phyloP scores from a whole-genome alignment of 2,329 filamentous ascomycete species.

The Boeremia exigua region DNA sequence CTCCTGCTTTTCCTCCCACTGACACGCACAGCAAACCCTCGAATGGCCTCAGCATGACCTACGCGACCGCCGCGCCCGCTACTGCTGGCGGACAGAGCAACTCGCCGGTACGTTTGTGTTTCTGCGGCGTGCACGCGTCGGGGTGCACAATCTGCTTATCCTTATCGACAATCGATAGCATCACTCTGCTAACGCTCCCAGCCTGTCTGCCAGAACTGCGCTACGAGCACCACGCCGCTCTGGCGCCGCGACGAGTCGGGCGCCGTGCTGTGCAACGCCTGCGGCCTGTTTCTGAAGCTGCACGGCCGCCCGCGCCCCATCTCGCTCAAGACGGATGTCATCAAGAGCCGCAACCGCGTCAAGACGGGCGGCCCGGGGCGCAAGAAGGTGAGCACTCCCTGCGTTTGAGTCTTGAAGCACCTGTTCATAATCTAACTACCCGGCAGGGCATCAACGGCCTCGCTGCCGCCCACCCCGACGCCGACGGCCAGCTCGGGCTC shows the following conservation, averaged over 20 bases:
- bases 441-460: constrained; percentile 61
- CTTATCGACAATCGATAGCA: background rate
- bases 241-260: constrained; percentile 98
- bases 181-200: constrained; percentile 54
- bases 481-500: constrained; percentile 61
- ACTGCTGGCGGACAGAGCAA: constrained; percentile 69
- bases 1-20: constrained; percentile 42
- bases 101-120: constrained; percentile 58
- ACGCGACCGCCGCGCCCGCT: constrained; percentile 68
- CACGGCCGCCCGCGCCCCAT: constrained; percentile 93
- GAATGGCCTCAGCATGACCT: constrained; percentile 63
- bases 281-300: constrained; percentile 95
- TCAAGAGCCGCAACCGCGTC: constrained; percentile 98
- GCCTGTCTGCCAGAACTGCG: constrained; percentile 96
- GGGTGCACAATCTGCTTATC: constrained; percentile 42
- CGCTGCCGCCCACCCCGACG: constrained; percentile 60
- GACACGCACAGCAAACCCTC: constrained; percentile 43
- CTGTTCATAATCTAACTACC: background rate
- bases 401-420: constrained; percentile 3
- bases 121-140: constrained; percentile 31
- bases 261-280: constrained; percentile 96
- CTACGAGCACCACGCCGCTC: constrained; percentile 91
- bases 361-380: constrained; percentile 84
- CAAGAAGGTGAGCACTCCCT: constrained; percentile 72
- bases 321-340: constrained; percentile 97